phyloP scores from a whole-genome alignment of 23 red algal genomes.

The Gracilaria caudata region DNA sequence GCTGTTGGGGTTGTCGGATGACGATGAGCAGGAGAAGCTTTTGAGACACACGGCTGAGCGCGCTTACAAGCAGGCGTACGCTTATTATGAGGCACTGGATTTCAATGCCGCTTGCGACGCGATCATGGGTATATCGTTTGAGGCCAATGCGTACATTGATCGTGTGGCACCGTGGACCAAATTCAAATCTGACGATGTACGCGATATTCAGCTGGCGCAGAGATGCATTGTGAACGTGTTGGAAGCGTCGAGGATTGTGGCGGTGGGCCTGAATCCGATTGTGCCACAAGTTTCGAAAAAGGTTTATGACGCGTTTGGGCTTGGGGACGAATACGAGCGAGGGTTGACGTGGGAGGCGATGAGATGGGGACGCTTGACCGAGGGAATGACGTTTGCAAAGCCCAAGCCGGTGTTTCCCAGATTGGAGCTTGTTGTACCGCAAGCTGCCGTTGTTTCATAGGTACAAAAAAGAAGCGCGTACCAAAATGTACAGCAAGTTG shows the following conservation, averaged over 20 bases:
- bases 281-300: slow-evolving; percentile 67
- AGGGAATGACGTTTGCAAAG: slow-evolving; percentile 64
- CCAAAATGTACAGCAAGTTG: slow-evolving; percentile 4
- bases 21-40: slow-evolving; percentile 21
- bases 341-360: slow-evolving; percentile 60
- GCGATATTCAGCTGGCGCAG: slow-evolving; percentile 40
- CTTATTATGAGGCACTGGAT: slow-evolving; percentile 61
- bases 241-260: slow-evolving; percentile 82
- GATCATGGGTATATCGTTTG: slow-evolving; percentile 66
- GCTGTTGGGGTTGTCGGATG: slow-evolving; percentile 33
- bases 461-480: not conserved
- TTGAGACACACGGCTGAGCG: slow-evolving; percentile 48
- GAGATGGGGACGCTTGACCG: slow-evolving; percentile 63
- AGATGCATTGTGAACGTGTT: slow-evolving; percentile 69
- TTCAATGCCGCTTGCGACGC: slow-evolving; percentile 81
- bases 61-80: slow-evolving; percentile 37
- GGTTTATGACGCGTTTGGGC: slow-evolving; percentile 79
- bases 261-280: slow-evolving; percentile 80
- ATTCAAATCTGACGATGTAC: slow-evolving; percentile 74
- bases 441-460: slow-evolving; percentile 29
- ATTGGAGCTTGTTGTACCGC: slow-evolving; percentile 41
- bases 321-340: slow-evolving; percentile 18
- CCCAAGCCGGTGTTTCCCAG: slow-evolving; percentile 86
- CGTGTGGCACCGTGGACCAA: slow-evolving; percentile 88
- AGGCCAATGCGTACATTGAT: slow-evolving; percentile 90